Base-by-base conservation (phyloP, 2,329 filamentous ascomycete genomes). In the Penicillium decumbens region DNA sequence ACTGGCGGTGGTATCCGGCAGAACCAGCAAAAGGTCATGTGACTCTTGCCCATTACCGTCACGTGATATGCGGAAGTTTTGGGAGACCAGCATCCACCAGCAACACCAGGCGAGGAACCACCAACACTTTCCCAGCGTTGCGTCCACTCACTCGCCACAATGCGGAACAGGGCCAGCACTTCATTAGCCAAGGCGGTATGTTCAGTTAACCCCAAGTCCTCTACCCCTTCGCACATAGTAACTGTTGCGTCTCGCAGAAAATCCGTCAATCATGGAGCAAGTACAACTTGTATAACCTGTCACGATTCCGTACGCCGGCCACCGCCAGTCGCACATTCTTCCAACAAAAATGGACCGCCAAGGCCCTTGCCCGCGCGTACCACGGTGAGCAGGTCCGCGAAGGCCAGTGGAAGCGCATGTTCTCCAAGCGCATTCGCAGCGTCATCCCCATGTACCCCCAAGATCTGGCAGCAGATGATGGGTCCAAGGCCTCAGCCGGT, bases 341-440 rank as follows among this genome's bases (percentile, higher is more conserved):
- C 80, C 92, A 97, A 78, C 92, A 97, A 74, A 98, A 98, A 85
- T 98, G 92, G 92, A 72, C 75, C 1, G 88, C 92, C 64, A 98
- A 98, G 74, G 83, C 90, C 20, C 71, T 84, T 57, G 82, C 89
- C 37, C 85, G 93, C 59, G 84, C 80, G 56, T 98, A 97, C 72
- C 93, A 98, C 75, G 93, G 92, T 72, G 92, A 96, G 69, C 89
- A 95, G 67, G 85, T 98, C 60, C 84, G 85, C 58, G 93, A 98
- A 76, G 84, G 87, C 68, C 87, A 93, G 75, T 98, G 93, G 93
- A 81, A 88, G 72, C 87, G 88, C 68, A 91, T 95, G 81, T 98
- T 98, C 76, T 85, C 82, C 60, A 82, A 87, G 58, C 85, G 86
- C 60, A 78, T 95, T 53, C 82, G 86, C 51, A 85, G 88, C 51